A percentile compares a stretch with the other conserved stretches of the same genome.
Conservation (phyloP, 352 stramenopile species). For the Plasmopara muralis region DNA sequence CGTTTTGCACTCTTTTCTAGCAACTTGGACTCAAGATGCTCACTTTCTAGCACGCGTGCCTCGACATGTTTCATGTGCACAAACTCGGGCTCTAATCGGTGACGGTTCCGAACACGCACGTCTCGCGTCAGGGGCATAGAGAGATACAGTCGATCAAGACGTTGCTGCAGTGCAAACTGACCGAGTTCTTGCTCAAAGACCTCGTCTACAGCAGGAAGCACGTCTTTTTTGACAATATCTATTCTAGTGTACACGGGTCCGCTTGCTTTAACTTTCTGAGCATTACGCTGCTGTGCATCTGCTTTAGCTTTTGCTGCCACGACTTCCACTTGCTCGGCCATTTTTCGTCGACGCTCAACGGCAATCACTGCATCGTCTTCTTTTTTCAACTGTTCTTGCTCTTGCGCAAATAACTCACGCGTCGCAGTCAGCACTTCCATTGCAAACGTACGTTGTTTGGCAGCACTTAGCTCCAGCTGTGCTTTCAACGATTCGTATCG, state of each 20-base stretch:
- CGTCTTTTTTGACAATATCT: conserved; percentile 47
- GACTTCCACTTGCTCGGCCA: conserved; percentile 38
- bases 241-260: conserved; percentile 38
- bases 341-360: conserved; percentile 38
- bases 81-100: conserved; percentile 46
- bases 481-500: conserved; percentile 24
- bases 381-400: conserved; percentile 39
- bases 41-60: conserved; percentile 32
- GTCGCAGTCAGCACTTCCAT: conserved; percentile 59
- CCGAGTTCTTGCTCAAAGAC: conserved; percentile 48
- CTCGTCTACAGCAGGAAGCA: conserved; percentile 47
- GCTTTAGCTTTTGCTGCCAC: conserved; percentile 41
- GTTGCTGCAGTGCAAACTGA: conserved; percentile 35
- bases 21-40: conserved; percentile 61
- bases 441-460: conserved; percentile 40
- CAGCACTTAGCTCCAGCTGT: conserved; percentile 27
- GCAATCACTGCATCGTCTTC: conserved; percentile 46
- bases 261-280: conserved; percentile 17
- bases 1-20: conserved; percentile 56
- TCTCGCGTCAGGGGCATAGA: conserved; percentile 35
- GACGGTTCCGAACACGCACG: conserved; percentile 27
- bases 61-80: conserved; percentile 61
- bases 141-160: conserved; percentile 46
- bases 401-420: conserved; percentile 46
- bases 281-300: conserved; percentile 29